phyloP scores from a whole-genome alignment of 805 yeast genomes.

The Candida orba region DNA sequence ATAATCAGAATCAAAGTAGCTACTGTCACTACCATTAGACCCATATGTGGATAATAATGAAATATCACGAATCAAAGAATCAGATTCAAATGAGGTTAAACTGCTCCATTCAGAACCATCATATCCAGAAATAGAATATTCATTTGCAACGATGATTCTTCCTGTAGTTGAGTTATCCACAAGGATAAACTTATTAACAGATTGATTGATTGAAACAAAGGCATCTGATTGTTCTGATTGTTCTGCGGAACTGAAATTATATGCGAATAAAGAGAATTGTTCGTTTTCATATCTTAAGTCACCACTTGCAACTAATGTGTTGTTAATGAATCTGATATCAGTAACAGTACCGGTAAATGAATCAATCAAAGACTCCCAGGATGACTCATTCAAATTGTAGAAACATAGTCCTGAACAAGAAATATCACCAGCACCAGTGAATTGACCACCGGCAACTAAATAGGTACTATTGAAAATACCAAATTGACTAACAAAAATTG shows the following conservation, averaged over 20 bases:
- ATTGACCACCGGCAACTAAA: slow-evolving; percentile 69
- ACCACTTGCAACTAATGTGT: slow-evolving; percentile 45
- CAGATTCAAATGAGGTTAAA: slow-evolving; percentile 30
- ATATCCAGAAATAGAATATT: slow-evolving; percentile 28
- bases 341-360: slow-evolving; percentile 46
- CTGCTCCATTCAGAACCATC: slow-evolving; percentile 43
- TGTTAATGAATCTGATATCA: slow-evolving; percentile 41
- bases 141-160: slow-evolving; percentile 36
- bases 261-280: slow-evolving; percentile 40
- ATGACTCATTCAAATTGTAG: slow-evolving; percentile 44
- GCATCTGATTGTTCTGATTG: slow-evolving; percentile 20
- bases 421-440: slow-evolving; percentile 48
- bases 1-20: slow-evolving; percentile 36
- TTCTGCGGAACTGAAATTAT: slow-evolving; percentile 40
- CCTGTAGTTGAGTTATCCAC: slow-evolving; percentile 39
- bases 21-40: slow-evolving; percentile 25
- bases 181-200: slow-evolving; percentile 36
- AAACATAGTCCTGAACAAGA: slow-evolving; percentile 61
- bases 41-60: slow-evolving; percentile 32
- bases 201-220: slow-evolving; percentile 13
- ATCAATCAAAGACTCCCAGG: slow-evolving; percentile 42
- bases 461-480: slow-evolving; percentile 28
- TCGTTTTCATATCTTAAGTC: slow-evolving; percentile 37
- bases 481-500: slow-evolving; percentile 33
- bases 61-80: slow-evolving; percentile 38